Evolutionary conservation across 148 eudicot genomes (phyloP), one percentile per base, ranked within the genome.

Genomic region (Beta vulgaris): DNA sequence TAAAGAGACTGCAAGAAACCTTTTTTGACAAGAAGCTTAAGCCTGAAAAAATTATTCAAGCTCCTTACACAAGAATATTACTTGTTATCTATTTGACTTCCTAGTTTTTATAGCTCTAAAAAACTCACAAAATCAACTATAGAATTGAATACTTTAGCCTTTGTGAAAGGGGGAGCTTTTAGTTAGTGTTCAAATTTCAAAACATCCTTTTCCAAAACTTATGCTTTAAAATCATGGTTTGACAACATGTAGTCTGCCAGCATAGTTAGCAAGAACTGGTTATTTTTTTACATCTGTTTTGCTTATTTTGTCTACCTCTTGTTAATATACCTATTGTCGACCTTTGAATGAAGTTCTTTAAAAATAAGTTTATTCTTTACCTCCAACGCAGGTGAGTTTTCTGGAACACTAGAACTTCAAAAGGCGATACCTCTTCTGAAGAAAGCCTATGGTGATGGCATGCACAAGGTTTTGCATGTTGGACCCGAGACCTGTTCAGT

Each of bases 401-500:
- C 94, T 48, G 89, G 96, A 80, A 80, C 96, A 57, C 73, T 57
- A n/a, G 99, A 92, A 78, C 79, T 89, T 79, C 87, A 77, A 66
- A 87, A 54, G 73, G 84, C 93, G 58, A 73, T 90, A 80, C 94
- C 99, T 43, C 25, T 84, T 73, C 77, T 94, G 83, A 91, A 91
- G 82, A 90, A 87, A 73, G 87, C 96, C 32, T 94, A 94, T 68
- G 90, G 92, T 32, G 91, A 90, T 73, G 82, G 84, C 74, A 89
- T 95, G 96, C 90, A 65, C 42, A 92, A 92, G 86, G 91, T 95
- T 57, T 84, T 95, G 83, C 97, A 95, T 71, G 91, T 95, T 43
- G 99, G 99, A 25, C 99, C 94, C 0, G 99, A 95, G 35, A 88
- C 94, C 51, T 95, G 99, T 85, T 88, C 94, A 9, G 86, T 95